These are phyloP conservation scores for Chloranthus sessilifolius DNA, from an alignment of 164 flowering plant genomes.

Conservation along the genomic window DNA sequence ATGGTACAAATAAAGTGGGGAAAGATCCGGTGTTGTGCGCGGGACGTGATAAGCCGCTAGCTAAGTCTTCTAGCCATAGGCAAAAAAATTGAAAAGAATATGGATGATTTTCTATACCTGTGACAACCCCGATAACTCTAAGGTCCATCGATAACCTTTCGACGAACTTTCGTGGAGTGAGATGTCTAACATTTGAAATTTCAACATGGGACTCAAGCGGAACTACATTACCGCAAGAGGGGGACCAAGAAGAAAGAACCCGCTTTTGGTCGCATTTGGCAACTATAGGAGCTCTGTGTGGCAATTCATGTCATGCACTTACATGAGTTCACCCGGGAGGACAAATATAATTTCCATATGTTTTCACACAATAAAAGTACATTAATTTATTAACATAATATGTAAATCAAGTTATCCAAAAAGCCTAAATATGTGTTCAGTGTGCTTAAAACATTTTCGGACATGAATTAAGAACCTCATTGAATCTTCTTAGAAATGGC, in stretches of 20 bases:
- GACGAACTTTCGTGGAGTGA: conserved; percentile 81
- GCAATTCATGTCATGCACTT: conserved; percentile 3
- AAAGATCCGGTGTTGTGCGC: too few relatives aligned
- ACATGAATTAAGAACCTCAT: too few relatives aligned
- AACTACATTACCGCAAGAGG: conserved; percentile 52
- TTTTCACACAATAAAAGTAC: not conserved
- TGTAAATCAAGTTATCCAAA: too few relatives aligned
- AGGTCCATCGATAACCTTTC: conserved; percentile 75
- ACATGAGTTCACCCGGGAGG: not conserved
- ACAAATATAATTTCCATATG: not conserved
- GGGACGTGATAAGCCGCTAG: too few relatives aligned
- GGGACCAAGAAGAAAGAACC: conserved; percentile 80
- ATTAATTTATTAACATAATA: not conserved
- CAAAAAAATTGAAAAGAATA: too few relatives aligned
- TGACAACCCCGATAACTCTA: conserved; percentile 85
- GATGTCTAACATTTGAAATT: conserved; percentile 81
- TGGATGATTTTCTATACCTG: conserved; percentile 50
- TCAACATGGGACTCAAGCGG: conserved; percentile 64
- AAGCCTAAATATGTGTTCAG: too few relatives aligned
- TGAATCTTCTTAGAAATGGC: too few relatives aligned
- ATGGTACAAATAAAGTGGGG: too few relatives aligned
- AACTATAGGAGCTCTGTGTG: conserved; percentile 77
- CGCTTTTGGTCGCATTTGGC: conserved; percentile 84
- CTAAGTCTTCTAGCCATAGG: too few relatives aligned
- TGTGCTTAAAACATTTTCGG: too few relatives aligned